phyloP scores from a whole-genome alignment of 805 yeast genomes.

The Scheffersomyces amazonensis region DNA sequence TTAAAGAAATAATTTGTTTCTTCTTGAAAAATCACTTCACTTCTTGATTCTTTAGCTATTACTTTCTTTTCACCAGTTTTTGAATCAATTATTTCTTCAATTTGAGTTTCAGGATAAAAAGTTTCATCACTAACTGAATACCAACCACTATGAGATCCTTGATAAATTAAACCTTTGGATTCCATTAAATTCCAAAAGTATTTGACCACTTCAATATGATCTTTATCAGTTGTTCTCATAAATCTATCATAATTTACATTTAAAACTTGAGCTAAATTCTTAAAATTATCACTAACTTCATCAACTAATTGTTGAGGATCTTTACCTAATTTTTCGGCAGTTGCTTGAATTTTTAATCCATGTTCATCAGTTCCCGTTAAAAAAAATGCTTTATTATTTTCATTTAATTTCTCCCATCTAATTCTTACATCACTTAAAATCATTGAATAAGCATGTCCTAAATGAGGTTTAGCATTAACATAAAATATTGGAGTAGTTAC shows the following conservation, averaged over 20 bases:
- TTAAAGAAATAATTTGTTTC: constrained; percentile 89
- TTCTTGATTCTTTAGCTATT: constrained; percentile 67
- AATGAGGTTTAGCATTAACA: constrained; percentile 91
- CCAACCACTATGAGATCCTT: constrained; percentile 91
- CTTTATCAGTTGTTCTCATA: constrained; percentile 85
- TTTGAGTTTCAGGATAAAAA: constrained; percentile 82
- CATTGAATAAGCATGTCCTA: constrained; percentile 92
- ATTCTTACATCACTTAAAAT: constrained; percentile 73
- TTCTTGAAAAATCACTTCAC: constrained; percentile 68
- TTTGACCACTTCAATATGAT: constrained; percentile 66
- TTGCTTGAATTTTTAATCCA: constrained; percentile 89
- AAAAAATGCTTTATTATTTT: constrained; percentile 41
- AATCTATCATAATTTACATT: constrained; percentile 68
- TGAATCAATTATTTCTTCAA: constrained; percentile 33
- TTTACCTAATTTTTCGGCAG: constrained; percentile 55
- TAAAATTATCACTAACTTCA: constrained; percentile 60
- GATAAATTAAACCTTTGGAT: constrained; percentile 65
- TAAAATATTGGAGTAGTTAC: constrained; percentile 93
- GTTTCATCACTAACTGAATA: constrained; percentile 93
- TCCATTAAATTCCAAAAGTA: constrained; percentile 66
- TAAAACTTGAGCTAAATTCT: constrained; percentile 55
- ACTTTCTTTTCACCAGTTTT: constrained; percentile 27
- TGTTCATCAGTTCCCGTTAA: constrained; percentile 98
- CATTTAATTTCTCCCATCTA: constrained; percentile 61
- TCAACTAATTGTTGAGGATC: constrained; percentile 71